phyloP scores from a whole-genome alignment of 2,329 filamentous ascomycete genomes.

The Xylariaceae sp. region DNA sequence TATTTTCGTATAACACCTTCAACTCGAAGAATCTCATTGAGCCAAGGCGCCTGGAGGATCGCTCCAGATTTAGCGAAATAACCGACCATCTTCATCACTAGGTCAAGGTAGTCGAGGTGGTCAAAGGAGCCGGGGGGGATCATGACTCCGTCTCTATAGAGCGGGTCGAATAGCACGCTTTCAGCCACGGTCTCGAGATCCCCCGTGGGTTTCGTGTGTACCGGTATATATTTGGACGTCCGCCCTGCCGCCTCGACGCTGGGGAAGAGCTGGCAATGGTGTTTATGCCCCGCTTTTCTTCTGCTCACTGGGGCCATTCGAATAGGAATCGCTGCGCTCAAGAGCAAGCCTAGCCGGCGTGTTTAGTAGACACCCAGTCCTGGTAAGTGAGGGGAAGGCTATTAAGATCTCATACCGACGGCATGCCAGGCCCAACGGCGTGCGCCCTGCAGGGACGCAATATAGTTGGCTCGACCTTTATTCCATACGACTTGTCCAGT shows the following conservation, averaged over 20 bases:
- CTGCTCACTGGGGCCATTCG: not conserved
- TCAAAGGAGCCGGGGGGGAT: not conserved
- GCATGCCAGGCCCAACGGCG: slow-evolving; percentile 1
- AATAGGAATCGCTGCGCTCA: slow-evolving; percentile 15
- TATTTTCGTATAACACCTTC: slow-evolving; percentile 8
- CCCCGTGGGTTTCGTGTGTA: no score
- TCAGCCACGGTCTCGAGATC: not conserved
- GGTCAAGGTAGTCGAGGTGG: slow-evolving; percentile 16
- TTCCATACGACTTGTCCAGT: not conserved
- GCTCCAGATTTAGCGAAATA: not conserved
- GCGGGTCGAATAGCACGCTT: not conserved
- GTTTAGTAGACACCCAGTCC: not conserved
- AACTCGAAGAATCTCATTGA: slow-evolving; percentile 15
- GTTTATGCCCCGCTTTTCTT: not conserved
- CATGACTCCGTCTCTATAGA: not conserved
- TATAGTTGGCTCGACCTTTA: not conserved
- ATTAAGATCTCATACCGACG: slow-evolving; percentile 15
- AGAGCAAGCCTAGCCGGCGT: slow-evolving; percentile 18
- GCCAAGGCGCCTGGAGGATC: slow-evolving; percentile 7
- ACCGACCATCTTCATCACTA: not conserved
- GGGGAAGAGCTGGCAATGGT: not conserved
- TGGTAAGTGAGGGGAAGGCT: not conserved
- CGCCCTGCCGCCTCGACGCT: not conserved
- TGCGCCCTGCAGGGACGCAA: not conserved
- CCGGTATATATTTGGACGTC: not conserved